Evolutionary conservation across 208 protist genomes (phyloP).

Genomic region (Strigomonas culicis): DNA sequence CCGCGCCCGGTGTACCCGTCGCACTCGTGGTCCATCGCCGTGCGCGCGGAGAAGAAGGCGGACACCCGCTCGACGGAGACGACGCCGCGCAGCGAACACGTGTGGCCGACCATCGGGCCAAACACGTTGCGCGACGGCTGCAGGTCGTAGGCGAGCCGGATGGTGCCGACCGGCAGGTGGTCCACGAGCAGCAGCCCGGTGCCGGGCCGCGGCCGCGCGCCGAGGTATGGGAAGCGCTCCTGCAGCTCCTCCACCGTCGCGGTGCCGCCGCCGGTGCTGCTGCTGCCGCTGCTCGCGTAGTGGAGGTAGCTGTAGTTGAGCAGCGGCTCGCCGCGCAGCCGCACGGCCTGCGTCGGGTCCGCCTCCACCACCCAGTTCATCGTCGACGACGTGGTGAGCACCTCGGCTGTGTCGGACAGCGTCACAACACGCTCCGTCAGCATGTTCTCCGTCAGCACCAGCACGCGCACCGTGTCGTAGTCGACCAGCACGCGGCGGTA

Average conservation of each 20-base stretch:
- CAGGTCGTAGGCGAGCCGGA: constrained; percentile 64
- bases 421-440: constrained; percentile 61
- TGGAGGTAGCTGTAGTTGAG: constrained; percentile 25
- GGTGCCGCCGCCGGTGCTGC: neutral
- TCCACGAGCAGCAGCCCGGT: constrained; percentile 37
- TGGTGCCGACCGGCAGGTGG: constrained; percentile 55
- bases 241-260: constrained; percentile 12
- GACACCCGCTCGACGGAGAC: constrained; percentile 78
- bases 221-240: constrained; percentile 34
- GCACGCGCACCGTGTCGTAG: constrained; percentile 62
- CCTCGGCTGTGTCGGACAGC: constrained; percentile 48
- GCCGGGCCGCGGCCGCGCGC: constrained; percentile 29
- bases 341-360: constrained; percentile 10
- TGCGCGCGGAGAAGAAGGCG: constrained; percentile 64
- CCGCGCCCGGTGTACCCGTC: constrained; percentile 76
- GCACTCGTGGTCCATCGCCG: constrained; percentile 80
- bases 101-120: constrained; percentile 65
- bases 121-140: constrained; percentile 62
- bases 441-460: constrained; percentile 82
- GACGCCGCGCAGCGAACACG: constrained; percentile 30
- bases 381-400: constrained; percentile 66
- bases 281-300: constrained; percentile 1
- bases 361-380: constrained; percentile 47
- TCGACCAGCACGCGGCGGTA: constrained; percentile 57
- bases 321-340: constrained; percentile 18